These are phyloP conservation scores for Talaromyces sp. DNA, from an alignment of 2,329 filamentous ascomycete genomes.

Conservation along the genomic window DNA sequence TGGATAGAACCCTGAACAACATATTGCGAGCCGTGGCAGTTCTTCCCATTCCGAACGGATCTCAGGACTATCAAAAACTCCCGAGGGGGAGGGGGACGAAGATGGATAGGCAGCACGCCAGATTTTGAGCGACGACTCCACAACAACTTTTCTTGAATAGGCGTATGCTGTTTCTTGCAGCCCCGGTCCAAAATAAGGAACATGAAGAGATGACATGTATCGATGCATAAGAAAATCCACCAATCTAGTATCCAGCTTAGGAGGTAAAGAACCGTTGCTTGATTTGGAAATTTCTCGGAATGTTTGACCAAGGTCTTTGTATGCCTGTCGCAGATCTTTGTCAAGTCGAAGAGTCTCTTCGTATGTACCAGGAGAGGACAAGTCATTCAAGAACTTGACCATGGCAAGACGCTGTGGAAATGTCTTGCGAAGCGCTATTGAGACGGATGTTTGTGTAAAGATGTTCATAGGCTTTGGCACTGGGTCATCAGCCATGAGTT, in stretches of 20 bases:
- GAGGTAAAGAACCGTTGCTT: conserved; percentile 1
- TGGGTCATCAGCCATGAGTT: conserved; percentile 25
- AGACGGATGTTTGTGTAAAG: conserved; percentile 31
- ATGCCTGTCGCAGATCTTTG: conserved; percentile 40
- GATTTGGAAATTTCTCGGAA: conserved; percentile 13
- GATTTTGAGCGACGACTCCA: conserved; percentile 46
- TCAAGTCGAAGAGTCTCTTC: conserved; percentile 20
- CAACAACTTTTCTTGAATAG: conserved; percentile 45
- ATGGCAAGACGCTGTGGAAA: conserved; percentile 33
- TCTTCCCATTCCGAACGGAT: conserved; percentile 19
- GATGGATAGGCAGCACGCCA: conserved; percentile 37
- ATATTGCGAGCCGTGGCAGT: conserved; percentile 34
- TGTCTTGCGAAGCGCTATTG: conserved; percentile 31
- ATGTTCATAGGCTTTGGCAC: conserved; percentile 19
- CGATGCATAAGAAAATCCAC: conserved; percentile 25
- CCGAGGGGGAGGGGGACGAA: conserved; percentile 9
- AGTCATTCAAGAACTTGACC: conserved; percentile 22
- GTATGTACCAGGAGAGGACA: conserved; percentile 12
- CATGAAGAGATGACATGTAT: conserved; percentile 24
- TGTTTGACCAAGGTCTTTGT: conserved; percentile 35
- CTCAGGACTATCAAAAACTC: not conserved
- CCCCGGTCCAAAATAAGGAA: conserved; percentile 15
- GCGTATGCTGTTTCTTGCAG: conserved; percentile 24
- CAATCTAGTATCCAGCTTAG: conserved; percentile 14
- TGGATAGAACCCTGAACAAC: conserved; percentile 29